Evolutionary conservation across 2,329 filamentous ascomycete species (phyloP), one percentile per base, ranked within the genome.

Genomic region (Fusarium vanettenii): DNA sequence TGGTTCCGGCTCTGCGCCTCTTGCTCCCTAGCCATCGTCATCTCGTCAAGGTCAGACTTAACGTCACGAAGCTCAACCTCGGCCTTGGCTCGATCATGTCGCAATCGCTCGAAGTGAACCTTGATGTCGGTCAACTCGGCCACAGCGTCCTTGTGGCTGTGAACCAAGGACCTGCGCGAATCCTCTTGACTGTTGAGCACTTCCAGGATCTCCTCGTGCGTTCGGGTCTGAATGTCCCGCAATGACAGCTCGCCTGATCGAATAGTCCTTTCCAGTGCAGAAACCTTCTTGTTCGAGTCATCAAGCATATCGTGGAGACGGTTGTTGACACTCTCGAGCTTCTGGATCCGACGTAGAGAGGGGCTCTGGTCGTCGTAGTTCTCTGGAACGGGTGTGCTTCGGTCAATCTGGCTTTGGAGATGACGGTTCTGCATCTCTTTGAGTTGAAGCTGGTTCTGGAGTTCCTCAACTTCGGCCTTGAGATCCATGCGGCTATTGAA

Each of bases 381-480:
- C 39, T 94, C 92, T 27, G 89, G 89, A 7, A 84, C 85, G 4
- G 92, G 90, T 0, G 90, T 92, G 11, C 85, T 86, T 56, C 93
- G 91, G 43, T 96, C 93, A 48, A 98, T 86, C 80, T 98, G 95
- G 80, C 91, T 95, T 80, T 98, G 94, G 7, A 98, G 90, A 79
- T 98, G 95, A 37, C 94, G 92, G 83, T 98, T 98, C 78, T 97
- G 94, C 94, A 98, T 98, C 82, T 98, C 93, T 6, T 93, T 92
- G 81, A 98, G 91, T 80, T 98, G 96, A 61, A 98, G 89, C 81
- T 98, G 95, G 81, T 97, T 98, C 81, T 98, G 96, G 29, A 98
- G 88, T 82, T 97, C 92, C 81, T 98, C 96, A 14, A 98, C 88
- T 79, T 98, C 95, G 5, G 94, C 90, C 79, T 95, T 97, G 69